These are phyloP conservation scores for Coemansia sp. DNA, from an alignment of 192 early-diverging fungal genomes.

Conservation along the genomic window DNA sequence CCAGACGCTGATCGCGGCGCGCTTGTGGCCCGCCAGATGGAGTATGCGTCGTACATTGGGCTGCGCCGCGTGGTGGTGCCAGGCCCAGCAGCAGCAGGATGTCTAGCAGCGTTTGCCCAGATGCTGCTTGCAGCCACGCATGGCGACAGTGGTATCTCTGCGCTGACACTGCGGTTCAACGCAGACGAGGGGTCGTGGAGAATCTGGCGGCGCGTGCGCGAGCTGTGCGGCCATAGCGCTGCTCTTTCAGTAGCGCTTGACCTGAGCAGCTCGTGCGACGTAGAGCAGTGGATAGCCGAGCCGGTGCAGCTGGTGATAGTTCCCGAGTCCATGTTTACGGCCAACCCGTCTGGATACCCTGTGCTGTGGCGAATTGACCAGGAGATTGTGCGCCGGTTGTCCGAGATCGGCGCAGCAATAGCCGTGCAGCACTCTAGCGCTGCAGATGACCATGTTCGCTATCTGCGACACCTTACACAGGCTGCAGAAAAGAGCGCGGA, in stretches of 20 bases:
- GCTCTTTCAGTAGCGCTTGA: constrained; percentile 61
- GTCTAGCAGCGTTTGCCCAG: constrained; percentile 13
- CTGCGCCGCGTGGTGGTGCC: constrained; percentile 29
- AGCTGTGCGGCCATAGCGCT: constrained; percentile 65
- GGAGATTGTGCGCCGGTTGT: constrained; percentile 33
- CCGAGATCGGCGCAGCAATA: constrained; percentile 36
- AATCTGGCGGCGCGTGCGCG: constrained; percentile 77
- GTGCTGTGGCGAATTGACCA: constrained; percentile 84
- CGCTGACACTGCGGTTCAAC: constrained; percentile 55
- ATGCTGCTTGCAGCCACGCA: constrained; percentile 16
- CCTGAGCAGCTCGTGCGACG: constrained; percentile 58
- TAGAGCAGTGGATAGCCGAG: constrained; percentile 78
- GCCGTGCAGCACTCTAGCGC: constrained; percentile 15
- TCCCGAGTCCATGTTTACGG: constrained; percentile 69
- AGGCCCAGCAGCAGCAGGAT: background rate
- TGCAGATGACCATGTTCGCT: constrained; percentile 54
- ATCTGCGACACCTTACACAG: constrained; percentile 74
- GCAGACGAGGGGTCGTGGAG: constrained; percentile 60
- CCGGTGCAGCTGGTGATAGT: constrained; percentile 79
- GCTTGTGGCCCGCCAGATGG: constrained; percentile 14
- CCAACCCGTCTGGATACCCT: constrained; percentile 82
- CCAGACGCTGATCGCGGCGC: background rate
- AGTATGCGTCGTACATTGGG: constrained; percentile 32
- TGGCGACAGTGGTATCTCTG: background rate
- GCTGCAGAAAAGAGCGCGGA: constrained; percentile 56